These are phyloP conservation scores for Pistacia vera DNA, from an alignment of 345 rosid species.

Conservation along the genomic window DNA sequence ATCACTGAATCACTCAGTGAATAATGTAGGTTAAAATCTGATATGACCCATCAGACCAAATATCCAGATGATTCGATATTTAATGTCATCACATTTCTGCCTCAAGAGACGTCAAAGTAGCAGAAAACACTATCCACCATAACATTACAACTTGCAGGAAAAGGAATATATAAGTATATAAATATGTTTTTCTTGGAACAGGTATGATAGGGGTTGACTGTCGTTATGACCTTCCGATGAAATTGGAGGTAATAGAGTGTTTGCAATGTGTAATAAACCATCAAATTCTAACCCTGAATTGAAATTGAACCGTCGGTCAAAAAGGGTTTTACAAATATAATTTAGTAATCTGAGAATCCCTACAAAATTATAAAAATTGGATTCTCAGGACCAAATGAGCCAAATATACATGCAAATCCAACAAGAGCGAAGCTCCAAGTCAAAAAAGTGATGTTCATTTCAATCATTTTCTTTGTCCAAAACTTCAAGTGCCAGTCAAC, in stretches of 20 bases:
- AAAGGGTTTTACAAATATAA: no score
- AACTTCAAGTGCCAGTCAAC: constrained; percentile 29
- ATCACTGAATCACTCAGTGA: constrained; percentile 1
- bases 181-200: constrained; percentile 1
- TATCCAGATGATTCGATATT: background rate
- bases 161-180: background rate
- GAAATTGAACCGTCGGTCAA: background rate
- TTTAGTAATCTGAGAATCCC: background rate
- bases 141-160: background rate
- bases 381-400: background rate
- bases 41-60: background rate
- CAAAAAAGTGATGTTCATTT: constrained; percentile 37
- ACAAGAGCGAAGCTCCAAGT: constrained; percentile 29
- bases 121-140: background rate
- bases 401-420: constrained; percentile 13
- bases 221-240: constrained; percentile 18
- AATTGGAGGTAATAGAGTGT: background rate
- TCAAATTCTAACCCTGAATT: background rate
- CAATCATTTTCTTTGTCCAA: constrained; percentile 42
- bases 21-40: no score
- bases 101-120: background rate
- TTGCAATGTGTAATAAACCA: background rate
- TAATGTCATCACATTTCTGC: background rate
- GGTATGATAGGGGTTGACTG: constrained; percentile 26
- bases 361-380: background rate